These are phyloP conservation scores for Neurospora africana DNA, from an alignment of 495 filamentous ascomycete species.

Conservation along the genomic window DNA sequence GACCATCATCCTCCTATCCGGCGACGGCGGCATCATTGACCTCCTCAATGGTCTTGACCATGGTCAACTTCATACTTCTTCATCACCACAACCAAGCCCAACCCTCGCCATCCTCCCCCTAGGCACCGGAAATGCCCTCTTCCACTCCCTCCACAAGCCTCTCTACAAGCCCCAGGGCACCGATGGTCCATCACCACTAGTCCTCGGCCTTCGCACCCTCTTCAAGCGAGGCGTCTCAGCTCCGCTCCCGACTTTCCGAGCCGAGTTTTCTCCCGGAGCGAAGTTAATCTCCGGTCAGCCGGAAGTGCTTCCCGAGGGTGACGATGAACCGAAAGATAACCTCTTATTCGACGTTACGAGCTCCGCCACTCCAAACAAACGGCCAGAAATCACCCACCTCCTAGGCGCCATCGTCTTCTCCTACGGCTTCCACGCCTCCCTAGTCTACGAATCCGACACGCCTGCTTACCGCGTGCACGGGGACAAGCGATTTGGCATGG, in stretches of 20 bases:
- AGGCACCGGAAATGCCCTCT: slow-evolving; percentile 85
- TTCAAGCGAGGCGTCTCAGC: slow-evolving; percentile 35
- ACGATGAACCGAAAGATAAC: background rate
- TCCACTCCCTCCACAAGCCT: slow-evolving; percentile 49
- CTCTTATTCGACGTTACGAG: background rate
- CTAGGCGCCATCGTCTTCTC: slow-evolving; percentile 75
- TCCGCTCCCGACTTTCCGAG: slow-evolving; percentile 45
- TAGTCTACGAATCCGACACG: slow-evolving; percentile 85
- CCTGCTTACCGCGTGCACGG: slow-evolving; percentile 64
- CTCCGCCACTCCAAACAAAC: too few relatives aligned
- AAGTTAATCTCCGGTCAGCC: slow-evolving; percentile 37
- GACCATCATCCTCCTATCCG: slow-evolving; percentile 67
- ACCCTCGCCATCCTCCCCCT: slow-evolving; percentile 58
- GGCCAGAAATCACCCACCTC: slow-evolving; percentile 25
- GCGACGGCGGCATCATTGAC: slow-evolving; percentile 78
- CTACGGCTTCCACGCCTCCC: slow-evolving; percentile 76
- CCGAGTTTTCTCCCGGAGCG: slow-evolving; percentile 57
- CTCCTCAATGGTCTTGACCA: slow-evolving; percentile 49
- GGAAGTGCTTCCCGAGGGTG: slow-evolving; percentile 10
- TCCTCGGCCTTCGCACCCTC: slow-evolving; percentile 46
- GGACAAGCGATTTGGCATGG: slow-evolving; percentile 68
- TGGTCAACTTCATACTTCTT: background rate
- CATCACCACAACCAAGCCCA: slow-evolving; percentile 26
- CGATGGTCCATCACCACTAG: slow-evolving; percentile 21
- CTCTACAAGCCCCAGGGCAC: slow-evolving; percentile 5